Base-by-base conservation (phyloP, 495 filamentous ascomycete genomes). In the Wilcoxina mikolae region DNA sequence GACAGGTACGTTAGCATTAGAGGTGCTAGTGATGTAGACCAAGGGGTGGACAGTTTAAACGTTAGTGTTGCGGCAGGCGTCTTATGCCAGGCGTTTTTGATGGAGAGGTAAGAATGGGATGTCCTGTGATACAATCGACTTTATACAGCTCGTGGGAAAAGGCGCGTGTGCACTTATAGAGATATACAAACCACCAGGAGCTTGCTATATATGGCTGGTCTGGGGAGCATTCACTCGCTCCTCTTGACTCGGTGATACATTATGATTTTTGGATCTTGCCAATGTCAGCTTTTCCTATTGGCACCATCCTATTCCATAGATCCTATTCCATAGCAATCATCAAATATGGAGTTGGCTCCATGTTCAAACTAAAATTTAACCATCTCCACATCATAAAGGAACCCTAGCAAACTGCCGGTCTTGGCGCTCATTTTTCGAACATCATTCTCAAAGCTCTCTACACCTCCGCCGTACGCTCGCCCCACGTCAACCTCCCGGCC, bases 1-100 rank as follows among this genome's bases (percentile, higher is more conserved):
- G 78, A 91, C 15, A 52, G 38, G 22, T 60, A 43, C 45, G 61
- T 65, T 64, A 69, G 69, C 15, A 67, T 74, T 5, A 57, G 46
- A 17, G 54, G 48, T 4, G 26, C 48, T 11, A 57, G 53, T 17
- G 62, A 60, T 15, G 53, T 55, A 15, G 57, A 60, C 4, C 33
- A 2, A 10, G 27, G 60, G 1, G 54, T 65, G 12, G 62, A 65
- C 49, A 54, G 48, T 17, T 33, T 65, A 48, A 65, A 65, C 56
- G 61, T 65, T 20, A 49, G 55, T 41, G 62, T 65, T 27, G 62
- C 62, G 17, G 45, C 61, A 2, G 62, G 56, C 12, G 18, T 65
- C 25, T 23, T 65, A 33, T 58, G 57, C 22, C 54, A 58, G n/a
- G 56, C 33, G 3, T 64, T 65, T 24, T 46, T 65, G 44, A n/a